Base-by-base conservation (phyloP, 371 early-diverging fungal genomes). In the Mortierella sp. region DNA sequence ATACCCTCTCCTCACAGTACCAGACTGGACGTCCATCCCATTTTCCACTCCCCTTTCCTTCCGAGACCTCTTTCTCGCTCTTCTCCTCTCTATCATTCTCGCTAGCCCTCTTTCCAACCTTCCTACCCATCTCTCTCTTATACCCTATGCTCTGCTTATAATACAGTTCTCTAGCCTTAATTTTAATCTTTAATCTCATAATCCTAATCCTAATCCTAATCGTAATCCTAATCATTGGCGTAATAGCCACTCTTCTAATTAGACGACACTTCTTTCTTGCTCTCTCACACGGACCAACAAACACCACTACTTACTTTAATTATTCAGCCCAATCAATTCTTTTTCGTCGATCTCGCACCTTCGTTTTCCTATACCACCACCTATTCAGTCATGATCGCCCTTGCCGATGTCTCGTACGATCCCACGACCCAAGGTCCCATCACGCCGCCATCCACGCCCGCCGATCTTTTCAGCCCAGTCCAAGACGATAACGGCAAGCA, bases 381-480 rank as follows among this genome's bases (percentile, higher is more conserved):
- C n/a, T n/a, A n/a, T n/a, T n/a, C n/a, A n/a, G n/a, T 39, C 56
- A 72, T 72, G 73, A 41, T 52, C 26, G 44, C 63, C 14, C 24
- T 63, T 26, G 41, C 53, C 19, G 75, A 67, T 12, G 42, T 17
- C 61, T 55, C 56, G 6, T 73, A 59, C n/a, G 64, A 63, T 32
- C 50, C 58, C 28, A 39, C 66, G 37, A 23, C 59, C 14, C 70
- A 73, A 11, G 59, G 67, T 14, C 64, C 62, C 26, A 50, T 73
- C 32, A 59, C 68, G 9, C 69, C 61, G 12, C 70, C 70, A 24
- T 54, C 60, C 19, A 63, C 63, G 27, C 70, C 70, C 9, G 24
- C 48, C 24, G 60, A 53, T 24, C 43, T 43, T 7, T 34, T 19
- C 21, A 21, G 27, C 8, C 21, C 26, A 15, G 1, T 34, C 11